Evolutionary conservation across 208 protist genomes (phyloP).

Genomic region (Strigomonas oncopelti): DNA sequence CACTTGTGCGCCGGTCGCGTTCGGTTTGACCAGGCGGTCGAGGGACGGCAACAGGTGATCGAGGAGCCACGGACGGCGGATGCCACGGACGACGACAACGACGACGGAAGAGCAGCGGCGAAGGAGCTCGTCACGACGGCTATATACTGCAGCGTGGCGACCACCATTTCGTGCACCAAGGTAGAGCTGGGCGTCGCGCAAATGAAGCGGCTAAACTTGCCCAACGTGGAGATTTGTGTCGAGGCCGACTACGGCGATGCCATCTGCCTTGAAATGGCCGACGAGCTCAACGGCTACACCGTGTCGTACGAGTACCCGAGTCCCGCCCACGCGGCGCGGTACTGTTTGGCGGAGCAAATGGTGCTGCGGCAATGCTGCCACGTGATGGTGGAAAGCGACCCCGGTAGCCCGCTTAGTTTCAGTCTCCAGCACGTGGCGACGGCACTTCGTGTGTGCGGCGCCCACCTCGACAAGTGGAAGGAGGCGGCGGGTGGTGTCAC

Average conservation of each 20-base stretch:
- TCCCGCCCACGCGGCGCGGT: not conserved
- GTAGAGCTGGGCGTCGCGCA: not conserved
- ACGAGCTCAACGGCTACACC: not conserved
- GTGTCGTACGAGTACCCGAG: not conserved
- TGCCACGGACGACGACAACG: too few relatives aligned
- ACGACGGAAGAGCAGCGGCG: not conserved
- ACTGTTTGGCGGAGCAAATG: not conserved
- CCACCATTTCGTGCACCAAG: not conserved
- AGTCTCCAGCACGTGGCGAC: not conserved
- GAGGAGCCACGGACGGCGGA: not conserved
- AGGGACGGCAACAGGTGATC: not conserved
- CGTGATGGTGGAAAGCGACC: not conserved
- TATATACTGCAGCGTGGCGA: not conserved
- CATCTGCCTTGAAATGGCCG: not conserved
- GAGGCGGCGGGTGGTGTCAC: not conserved
- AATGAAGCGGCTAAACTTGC: not conserved
- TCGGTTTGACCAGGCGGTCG: not conserved
- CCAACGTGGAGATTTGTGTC: not conserved
- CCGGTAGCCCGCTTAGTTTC: not conserved
- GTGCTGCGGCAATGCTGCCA: not conserved
- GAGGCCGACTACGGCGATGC: not conserved
- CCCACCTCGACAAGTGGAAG: not conserved
- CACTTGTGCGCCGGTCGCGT: not conserved
- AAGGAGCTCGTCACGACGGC: not conserved
- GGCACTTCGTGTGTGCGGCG: not conserved